Evolutionary conservation across 2,329 filamentous ascomycete genomes (phyloP).

Genomic region (Trichoderma sp.): DNA sequence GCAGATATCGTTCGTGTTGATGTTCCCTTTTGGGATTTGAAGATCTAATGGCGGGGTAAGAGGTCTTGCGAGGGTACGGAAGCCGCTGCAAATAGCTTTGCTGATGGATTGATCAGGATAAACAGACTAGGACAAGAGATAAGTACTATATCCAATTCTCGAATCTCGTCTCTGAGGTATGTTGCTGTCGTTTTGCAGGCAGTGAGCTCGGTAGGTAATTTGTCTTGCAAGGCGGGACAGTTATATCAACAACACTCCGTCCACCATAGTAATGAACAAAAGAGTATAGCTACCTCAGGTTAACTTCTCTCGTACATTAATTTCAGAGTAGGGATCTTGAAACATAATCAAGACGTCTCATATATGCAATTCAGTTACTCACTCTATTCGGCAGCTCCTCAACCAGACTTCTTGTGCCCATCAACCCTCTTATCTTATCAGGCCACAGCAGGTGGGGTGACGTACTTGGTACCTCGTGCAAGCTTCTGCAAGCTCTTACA

Average conservation of each 20-base stretch:
- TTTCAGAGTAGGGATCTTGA: no score
- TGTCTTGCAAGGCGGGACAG: not conserved
- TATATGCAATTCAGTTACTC: not conserved
- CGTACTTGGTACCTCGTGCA: not conserved
- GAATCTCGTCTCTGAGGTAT: not conserved
- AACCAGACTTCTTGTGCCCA: not conserved
- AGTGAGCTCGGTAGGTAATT: not conserved
- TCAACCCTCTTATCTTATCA: constrained; percentile 11
- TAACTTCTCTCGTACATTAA: no score
- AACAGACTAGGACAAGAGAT: not conserved
- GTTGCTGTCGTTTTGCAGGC: not conserved
- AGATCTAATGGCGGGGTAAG: not conserved
- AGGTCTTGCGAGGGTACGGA: not conserved
- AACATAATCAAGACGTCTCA: no score
- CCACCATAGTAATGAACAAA: not conserved
- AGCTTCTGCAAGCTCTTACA: constrained; percentile 14
- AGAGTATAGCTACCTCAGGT: not conserved
- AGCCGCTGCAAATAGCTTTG: not conserved
- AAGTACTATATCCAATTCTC: not conserved
- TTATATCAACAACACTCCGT: not conserved
- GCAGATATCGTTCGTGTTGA: no score
- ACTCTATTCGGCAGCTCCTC: no score
- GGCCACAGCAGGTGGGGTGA: not conserved
- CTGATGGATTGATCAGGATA: not conserved
- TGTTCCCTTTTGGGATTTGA: not conserved